Evolutionary conservation across 495 filamentous ascomycete species (phyloP), one percentile per base, ranked within the genome.

Genomic region (Tirmania nivea): DNA sequence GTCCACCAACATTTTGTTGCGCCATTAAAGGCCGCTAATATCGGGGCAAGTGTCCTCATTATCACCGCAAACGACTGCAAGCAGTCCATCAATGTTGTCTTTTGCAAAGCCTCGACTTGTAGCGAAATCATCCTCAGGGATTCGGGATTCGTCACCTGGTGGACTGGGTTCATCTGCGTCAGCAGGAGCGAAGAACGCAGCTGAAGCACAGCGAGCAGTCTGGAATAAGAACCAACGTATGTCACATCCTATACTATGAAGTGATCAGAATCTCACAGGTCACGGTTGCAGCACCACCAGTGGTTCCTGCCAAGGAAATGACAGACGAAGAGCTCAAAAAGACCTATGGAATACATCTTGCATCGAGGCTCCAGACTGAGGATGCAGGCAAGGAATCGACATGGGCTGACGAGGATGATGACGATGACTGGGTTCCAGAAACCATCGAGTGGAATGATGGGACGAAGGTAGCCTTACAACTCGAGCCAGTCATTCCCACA

Each of bases 221-320:
- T 99, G 90, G 90, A 99, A 96, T 65, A 94, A 88, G 68, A 99
- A 99, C 64, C 75, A 84, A 73, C 86, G 89, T 95, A 80, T 65
- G 77, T 73, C 48, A 50, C 51, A 45, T 52, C 14, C 55, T 35
- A 11, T 42, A 42, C 31, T 20, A 31, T 8, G 51, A 21, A n/a
- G 52, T 31, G 25, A 31, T 31, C 25, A 31, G 25, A 31, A 12
- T 49, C 42, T 50, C 52, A 7, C 51, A 37, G 54, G 45, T 31
- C 34, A 48, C 19, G 14, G 42, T 14, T 47, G 9, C 66, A 88
- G 84, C 85, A 57, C 77, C 78, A 16, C 78, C 83, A 52, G 20
- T 50, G 80, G 83, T 25, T 78, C 84, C 8, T 78, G 87, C 42
- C 17, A 96, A 94, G 68, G 85, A 94, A 55, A 80, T 95, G 58